Percentiles rank a stretch among this genome's conserved stretches.
Conservation (phyloP, 495 filamentous ascomycete genomes). For the Aspergillus cavernicola region DNA sequence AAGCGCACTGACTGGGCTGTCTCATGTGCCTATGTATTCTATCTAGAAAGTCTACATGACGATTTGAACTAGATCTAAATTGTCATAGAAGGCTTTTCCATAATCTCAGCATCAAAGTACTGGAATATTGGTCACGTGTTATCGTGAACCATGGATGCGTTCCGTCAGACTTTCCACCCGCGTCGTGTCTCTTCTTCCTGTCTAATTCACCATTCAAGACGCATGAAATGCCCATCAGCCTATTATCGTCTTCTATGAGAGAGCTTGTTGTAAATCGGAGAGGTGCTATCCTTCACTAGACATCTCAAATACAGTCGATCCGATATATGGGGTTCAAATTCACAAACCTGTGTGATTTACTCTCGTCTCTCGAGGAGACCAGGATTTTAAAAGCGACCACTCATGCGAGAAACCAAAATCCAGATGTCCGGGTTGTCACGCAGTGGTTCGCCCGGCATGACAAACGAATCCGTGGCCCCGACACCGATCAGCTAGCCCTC, state of each 20-base stretch:
- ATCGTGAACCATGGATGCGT: slow-evolving; percentile 35
- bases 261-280: background rate
- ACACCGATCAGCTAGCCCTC: slow-evolving; percentile 54
- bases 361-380: slow-evolving; percentile 50
- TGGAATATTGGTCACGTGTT: slow-evolving; percentile 30
- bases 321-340: slow-evolving; percentile 65
- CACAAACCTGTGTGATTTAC: slow-evolving; percentile 55
- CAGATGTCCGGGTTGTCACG: slow-evolving; percentile 37
- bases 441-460: slow-evolving; percentile 61
- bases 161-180: background rate
- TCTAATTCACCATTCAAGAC: no score
- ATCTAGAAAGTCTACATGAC: background rate
- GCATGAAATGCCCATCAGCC: background rate
- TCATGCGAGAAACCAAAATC: slow-evolving; percentile 25
- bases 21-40: slow-evolving; percentile 21
- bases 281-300: background rate
- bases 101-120: background rate
- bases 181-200: no score
- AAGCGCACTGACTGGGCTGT: slow-evolving; percentile 2
- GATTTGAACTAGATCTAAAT: background rate
- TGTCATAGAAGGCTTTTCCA: background rate
- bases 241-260: background rate
- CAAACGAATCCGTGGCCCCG: slow-evolving; percentile 43
- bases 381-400: slow-evolving; percentile 37
- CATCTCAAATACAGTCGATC: background rate